These are phyloP conservation scores for Nepenthes gracilis DNA, from an alignment of 148 eudicot genomes.

Conservation along the genomic window DNA sequence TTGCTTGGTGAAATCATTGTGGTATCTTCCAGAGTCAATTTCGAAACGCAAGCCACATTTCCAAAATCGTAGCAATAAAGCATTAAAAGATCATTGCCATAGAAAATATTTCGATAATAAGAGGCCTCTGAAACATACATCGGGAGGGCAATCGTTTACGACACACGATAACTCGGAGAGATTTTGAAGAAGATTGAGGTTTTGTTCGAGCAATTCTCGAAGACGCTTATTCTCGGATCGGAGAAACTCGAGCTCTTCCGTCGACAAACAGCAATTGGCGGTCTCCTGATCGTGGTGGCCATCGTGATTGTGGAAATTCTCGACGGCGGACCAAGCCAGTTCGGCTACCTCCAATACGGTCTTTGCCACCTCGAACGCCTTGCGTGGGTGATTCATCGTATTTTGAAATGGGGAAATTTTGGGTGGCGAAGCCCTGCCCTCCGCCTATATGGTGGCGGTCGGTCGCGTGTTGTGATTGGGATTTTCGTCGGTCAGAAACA, in stretches of 20 bases:
- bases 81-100: background rate
- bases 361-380: slow-evolving; percentile 66
- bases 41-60: background rate
- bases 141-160: slow-evolving; percentile 53
- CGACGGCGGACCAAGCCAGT: slow-evolving; percentile 65
- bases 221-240: slow-evolving; percentile 54
- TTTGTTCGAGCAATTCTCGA: slow-evolving; percentile 42
- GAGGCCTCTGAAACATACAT: slow-evolving; percentile 27
- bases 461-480: background rate
- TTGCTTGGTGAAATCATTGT: no score
- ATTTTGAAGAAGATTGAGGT: slow-evolving; percentile 51
- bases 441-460: background rate
- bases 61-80: background rate
- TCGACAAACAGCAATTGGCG: slow-evolving; percentile 4
- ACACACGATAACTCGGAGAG: slow-evolving; percentile 40
- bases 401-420: background rate
- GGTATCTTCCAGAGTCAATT: background rate
- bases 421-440: background rate
- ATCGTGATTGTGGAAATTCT: slow-evolving; percentile 32
- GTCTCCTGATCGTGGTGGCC: slow-evolving; percentile 2
- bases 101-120: slow-evolving; percentile 1
- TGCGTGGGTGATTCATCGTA: background rate
- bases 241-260: slow-evolving; percentile 28
- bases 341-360: slow-evolving; percentile 62
- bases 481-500: no score